Percentiles rank a stretch among this genome's conserved stretches.
phyloP scores from a whole-genome alignment of 352 stramenopile species.

The Pseudoperonospora humuli region DNA sequence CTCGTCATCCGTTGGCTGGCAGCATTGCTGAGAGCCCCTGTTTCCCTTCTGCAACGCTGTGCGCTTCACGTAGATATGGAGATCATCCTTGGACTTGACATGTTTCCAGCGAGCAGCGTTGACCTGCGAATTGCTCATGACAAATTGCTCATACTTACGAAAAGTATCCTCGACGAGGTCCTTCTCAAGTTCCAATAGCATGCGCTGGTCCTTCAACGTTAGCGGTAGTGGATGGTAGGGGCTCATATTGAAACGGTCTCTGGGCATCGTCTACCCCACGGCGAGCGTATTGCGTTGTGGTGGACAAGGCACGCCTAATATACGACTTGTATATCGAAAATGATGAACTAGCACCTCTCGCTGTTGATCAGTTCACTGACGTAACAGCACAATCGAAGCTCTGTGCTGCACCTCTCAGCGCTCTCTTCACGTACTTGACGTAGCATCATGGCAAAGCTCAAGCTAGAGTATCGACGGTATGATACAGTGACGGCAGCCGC shows the following conservation, averaged over 20 bases:
- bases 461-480: neutral
- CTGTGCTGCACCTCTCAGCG: conserved; percentile 2
- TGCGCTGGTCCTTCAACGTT: conserved; percentile 1
- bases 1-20: neutral
- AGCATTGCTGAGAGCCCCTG: neutral
- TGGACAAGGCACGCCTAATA: conserved; percentile 11
- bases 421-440: neutral
- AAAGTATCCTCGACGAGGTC: conserved; percentile 18
- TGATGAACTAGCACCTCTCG: conserved; percentile 5
- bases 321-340: conserved; percentile 1
- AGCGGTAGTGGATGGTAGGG: conserved; percentile 3
- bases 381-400: conserved; percentile 11
- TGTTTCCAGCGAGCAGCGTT: conserved; percentile 10
- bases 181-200: neutral
- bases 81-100: conserved; percentile 21
- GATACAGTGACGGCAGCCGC: conserved; percentile 4
- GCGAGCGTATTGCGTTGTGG: conserved; percentile 22
- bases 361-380: conserved; percentile 11
- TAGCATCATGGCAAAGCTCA: neutral
- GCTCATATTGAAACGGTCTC: conserved; percentile 25
- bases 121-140: conserved; percentile 8
- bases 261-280: conserved; percentile 19
- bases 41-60: neutral
- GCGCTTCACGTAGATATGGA: conserved; percentile 17
- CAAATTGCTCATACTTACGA: conserved; percentile 20